Evolutionary conservation across 441 rosid genomes (phyloP), one percentile per base, ranked within the genome.

Genomic region (Mallotus japonicus): DNA sequence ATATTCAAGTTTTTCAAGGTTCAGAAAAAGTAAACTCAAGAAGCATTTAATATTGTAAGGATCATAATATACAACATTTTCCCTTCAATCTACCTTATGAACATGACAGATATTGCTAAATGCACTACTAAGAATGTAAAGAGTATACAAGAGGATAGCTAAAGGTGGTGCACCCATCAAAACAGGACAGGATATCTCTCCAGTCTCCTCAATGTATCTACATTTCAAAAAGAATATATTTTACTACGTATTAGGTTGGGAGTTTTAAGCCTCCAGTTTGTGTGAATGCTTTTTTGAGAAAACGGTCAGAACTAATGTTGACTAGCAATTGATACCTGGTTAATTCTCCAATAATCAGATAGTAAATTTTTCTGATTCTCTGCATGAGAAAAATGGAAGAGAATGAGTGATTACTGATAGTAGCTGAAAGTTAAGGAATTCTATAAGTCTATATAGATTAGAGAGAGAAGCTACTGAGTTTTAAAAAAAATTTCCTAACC

Each of bases 321-420:
- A 56, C 22, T 5, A 60, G 53, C 15, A 55, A 60, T 20, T 50
- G 46, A 75, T 84, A 92, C 99, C 96, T 95, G 99, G 62, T 65
- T 70, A 83, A 95, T 87, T 82, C 98, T 89, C 98, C 96, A 87
- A 62, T 60, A 78, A 85, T 92, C 99, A 62, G 97, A 85, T 72
- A 92, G 78, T 22, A 95, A 85, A 81, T 95, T 92, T 62, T 92
- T 95, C 82, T 92, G 97, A 83, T 95, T 89, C 84, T 95, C 97
- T 95, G 84, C 51, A 67, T 59, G 6, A 68, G 44, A 73, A 63
- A 77, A n/a, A 77, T 16, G n/a, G 50, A 57, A 2, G 14, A 8
- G 47, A 16, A 8, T 15, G 47, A 72, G 54, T 50, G 37, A 59
- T 19, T 8, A 69, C 19, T 1, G 73, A 22, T 44, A 4, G 7